phyloP scores from a whole-genome alignment of 441 rosid genomes.

The Mallotus japonicus region DNA sequence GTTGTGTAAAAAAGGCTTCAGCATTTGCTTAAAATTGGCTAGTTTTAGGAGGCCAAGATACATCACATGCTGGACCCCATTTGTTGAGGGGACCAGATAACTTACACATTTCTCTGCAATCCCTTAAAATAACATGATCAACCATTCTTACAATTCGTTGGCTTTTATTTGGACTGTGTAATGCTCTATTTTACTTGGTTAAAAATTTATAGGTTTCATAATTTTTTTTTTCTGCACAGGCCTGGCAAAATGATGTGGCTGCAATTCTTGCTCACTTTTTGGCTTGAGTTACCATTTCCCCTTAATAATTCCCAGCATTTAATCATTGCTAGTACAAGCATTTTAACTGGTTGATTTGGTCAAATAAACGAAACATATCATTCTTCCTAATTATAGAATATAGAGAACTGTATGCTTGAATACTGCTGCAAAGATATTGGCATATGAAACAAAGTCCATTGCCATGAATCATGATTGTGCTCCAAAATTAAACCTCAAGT shows the following conservation, averaged over 20 bases:
- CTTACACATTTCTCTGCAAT: background rate
- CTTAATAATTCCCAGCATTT: conserved; percentile 11
- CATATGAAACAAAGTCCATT: conserved; percentile 2
- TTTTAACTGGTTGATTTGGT: background rate
- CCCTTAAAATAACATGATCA: background rate
- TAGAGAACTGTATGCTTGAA: conserved; percentile 15
- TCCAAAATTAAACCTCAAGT: conserved; percentile 6
- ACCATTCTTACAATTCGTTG: too few species aligned
- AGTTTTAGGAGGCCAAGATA: background rate
- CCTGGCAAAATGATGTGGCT: conserved; percentile 21
- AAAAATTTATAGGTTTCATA: background rate
- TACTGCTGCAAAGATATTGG: conserved; percentile 25
- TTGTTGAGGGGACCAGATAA: conserved; percentile 35
- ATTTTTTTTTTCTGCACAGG: background rate
- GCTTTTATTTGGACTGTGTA: background rate
- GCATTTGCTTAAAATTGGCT: background rate
- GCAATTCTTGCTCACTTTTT: conserved; percentile 15
- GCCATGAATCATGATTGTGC: conserved; percentile 38
- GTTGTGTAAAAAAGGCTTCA: background rate
- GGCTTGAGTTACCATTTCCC: conserved; percentile 1
- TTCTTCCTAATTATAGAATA: conserved; percentile 3
- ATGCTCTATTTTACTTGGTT: background rate
- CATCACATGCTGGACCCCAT: conserved; percentile 28
- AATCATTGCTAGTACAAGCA: conserved; percentile 11
- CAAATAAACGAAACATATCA: background rate